Evolutionary conservation across 768 basidiomycete genomes (phyloP).

Genomic region (Pleurotus djamor): DNA sequence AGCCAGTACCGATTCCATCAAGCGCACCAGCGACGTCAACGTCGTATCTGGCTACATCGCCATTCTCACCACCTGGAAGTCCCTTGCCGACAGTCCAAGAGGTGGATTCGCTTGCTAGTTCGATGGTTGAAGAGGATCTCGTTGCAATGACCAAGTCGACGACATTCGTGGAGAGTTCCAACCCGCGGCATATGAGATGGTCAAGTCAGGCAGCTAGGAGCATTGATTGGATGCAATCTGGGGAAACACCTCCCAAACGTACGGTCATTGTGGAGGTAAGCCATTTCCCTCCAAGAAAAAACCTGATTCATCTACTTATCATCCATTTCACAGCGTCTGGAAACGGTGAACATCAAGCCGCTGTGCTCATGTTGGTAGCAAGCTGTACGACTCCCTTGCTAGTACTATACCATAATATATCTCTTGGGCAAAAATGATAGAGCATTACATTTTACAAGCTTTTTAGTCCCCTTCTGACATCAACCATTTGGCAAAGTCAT

Average conservation of each 20-base stretch:
- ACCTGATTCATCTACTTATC: not conserved
- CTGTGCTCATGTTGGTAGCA: conserved; percentile 70
- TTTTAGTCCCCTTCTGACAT: conserved; percentile 72
- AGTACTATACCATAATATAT: conserved; percentile 10
- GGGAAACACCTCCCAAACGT: conserved; percentile 42
- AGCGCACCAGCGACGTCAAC: conserved; percentile 10
- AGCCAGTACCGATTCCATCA: conserved; percentile 19
- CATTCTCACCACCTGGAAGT: conserved; percentile 59
- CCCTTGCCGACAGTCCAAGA: conserved; percentile 59
- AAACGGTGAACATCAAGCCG: conserved; percentile 66
- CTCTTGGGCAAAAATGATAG: not conserved
- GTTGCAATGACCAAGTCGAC: conserved; percentile 75
- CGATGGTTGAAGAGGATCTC: conserved; percentile 68
- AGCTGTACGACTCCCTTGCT: conserved; percentile 3
- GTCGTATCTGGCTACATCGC: conserved; percentile 30
- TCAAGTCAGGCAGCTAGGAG: conserved; percentile 30
- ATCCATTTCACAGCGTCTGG: conserved; percentile 53
- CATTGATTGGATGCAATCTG: conserved; percentile 46
- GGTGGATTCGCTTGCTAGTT: conserved; percentile 48
- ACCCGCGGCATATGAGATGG: conserved; percentile 26
- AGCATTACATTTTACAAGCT: not conserved
- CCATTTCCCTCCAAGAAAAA: not conserved
- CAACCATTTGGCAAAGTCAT: conserved; percentile 87
- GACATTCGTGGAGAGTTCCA: conserved; percentile 60
- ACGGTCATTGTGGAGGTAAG: conserved; percentile 74